These are phyloP conservation scores for Houttuynia cordata DNA, from an alignment of 164 flowering plant genomes.

Conservation along the genomic window DNA sequence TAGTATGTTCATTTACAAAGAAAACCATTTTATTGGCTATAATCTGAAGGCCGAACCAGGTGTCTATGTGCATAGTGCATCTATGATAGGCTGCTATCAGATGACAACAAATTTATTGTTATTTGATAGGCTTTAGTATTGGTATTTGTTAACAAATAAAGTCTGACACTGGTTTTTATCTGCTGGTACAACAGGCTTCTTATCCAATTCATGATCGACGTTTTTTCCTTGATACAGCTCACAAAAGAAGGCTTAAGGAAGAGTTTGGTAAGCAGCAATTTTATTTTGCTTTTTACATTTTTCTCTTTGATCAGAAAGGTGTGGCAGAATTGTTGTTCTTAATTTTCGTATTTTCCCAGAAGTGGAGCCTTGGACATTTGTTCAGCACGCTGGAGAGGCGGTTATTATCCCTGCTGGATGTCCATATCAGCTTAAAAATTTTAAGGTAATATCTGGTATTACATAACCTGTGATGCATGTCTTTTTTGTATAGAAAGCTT, in stretches of 20 bases:
- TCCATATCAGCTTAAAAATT: slow-evolving; percentile 57
- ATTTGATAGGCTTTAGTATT: too few relatives aligned
- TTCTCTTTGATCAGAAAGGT: background rate
- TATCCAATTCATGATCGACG: slow-evolving; percentile 45
- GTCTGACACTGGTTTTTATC: background rate
- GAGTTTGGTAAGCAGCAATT: slow-evolving; percentile 23
- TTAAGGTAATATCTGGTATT: slow-evolving; percentile 30
- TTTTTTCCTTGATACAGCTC: slow-evolving; percentile 24
- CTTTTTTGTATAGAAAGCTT: background rate
- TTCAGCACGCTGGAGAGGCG: slow-evolving; percentile 72
- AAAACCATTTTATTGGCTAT: too few relatives aligned
- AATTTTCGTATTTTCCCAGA: slow-evolving; percentile 19
- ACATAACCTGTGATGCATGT: background rate
- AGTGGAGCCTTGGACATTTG: slow-evolving; percentile 69
- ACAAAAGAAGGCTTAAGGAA: slow-evolving; percentile 42
- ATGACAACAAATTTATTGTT: background rate
- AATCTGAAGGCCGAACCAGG: background rate
- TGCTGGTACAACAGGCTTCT: slow-evolving; percentile 20
- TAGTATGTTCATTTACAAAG: background rate
- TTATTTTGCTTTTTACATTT: background rate
- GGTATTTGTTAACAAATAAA: background rate
- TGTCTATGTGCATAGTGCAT: background rate
- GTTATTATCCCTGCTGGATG: slow-evolving; percentile 76
- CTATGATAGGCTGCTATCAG: background rate
- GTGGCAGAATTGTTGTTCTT: background rate